Evolutionary conservation across 495 filamentous ascomycete genomes (phyloP), one percentile per base, ranked within the genome.

Genomic region (Halenospora varia): DNA sequence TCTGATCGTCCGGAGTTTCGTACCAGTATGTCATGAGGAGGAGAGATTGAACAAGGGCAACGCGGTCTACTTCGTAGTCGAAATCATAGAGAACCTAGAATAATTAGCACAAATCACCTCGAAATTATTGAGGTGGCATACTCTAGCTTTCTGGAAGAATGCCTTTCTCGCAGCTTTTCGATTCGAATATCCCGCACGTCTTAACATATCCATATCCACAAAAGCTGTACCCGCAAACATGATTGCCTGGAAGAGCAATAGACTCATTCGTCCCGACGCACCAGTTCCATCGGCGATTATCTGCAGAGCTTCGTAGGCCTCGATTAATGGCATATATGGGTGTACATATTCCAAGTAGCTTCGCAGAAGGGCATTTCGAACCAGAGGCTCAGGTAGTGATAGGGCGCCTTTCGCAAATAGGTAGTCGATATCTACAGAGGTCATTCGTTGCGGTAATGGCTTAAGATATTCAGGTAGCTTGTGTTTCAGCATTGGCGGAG

Each of bases 21-120:
- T 93, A 95, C 89, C 89, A 95, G 66, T 90, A 92, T 10, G 89
- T 92, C 85, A 96, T 90, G 22, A 96, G 74, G 9, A 96, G 75
- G 3, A 95, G 75, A 10, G 87, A 83, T 68, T 96, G 90, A 2
- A 95, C 88, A n/a, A 94, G 77, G 13, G 86, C 79, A 53, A 95
- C 83, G 35, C 89, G 87, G 20, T 83, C 81, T n/a, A 60, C 48
- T 68, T 96, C 90, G 65, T 89, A 89, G 65, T 95, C 90, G 59
- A 91, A 90, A 64, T 94, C 90, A 65, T 94, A 94, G 22, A 96
- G 74, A 8, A 67, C 59, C 65, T 67, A 26, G 2, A 91, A 90
- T 25, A 29, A 18, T 64, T 41, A 60, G 57, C 23, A 20, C 11
- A 83, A 68, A 77, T 82, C 24, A 41, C 23, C n/a, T 13, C 41